phyloP scores from a whole-genome alignment of 805 yeast species.

The Teunomyces kruisii region DNA sequence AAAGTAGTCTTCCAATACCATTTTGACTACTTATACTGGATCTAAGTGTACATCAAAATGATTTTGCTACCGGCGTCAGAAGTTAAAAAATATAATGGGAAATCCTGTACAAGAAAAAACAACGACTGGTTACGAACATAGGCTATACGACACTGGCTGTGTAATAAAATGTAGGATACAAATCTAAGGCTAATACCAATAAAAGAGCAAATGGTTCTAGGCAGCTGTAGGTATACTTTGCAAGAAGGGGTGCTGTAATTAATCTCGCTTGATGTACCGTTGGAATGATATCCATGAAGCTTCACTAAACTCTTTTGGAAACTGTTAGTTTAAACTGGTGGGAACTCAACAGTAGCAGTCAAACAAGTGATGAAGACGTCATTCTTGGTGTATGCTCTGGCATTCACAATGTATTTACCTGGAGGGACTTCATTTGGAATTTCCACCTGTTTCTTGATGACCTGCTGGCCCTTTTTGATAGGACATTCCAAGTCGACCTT shows the following conservation, averaged over 20 bases:
- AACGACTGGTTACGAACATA: neutral
- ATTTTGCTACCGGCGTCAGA: neutral
- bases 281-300: too few species aligned
- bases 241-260: too few species aligned
- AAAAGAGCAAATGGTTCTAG: neutral
- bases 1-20: conserved; percentile 16
- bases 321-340: conserved; percentile 20
- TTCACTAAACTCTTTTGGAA: too few species aligned
- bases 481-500: conserved; percentile 90
- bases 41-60: neutral
- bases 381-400: conserved; percentile 85
- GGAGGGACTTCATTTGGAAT: conserved; percentile 94
- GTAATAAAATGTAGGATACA: neutral
- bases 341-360: conserved; percentile 66
- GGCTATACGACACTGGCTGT: neutral
- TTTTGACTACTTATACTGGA: neutral
- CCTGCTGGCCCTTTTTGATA: conserved; percentile 63
- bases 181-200: neutral
- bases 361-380: conserved; percentile 84
- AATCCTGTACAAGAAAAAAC: neutral
- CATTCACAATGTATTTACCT: conserved; percentile 82
- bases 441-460: conserved; percentile 68
- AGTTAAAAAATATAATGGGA: neutral
- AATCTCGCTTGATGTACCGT: too few species aligned
- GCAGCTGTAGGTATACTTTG: neutral